phyloP scores from a whole-genome alignment of 1,284 basidiomycete species.

The Lentinula novae-zelandiae region DNA sequence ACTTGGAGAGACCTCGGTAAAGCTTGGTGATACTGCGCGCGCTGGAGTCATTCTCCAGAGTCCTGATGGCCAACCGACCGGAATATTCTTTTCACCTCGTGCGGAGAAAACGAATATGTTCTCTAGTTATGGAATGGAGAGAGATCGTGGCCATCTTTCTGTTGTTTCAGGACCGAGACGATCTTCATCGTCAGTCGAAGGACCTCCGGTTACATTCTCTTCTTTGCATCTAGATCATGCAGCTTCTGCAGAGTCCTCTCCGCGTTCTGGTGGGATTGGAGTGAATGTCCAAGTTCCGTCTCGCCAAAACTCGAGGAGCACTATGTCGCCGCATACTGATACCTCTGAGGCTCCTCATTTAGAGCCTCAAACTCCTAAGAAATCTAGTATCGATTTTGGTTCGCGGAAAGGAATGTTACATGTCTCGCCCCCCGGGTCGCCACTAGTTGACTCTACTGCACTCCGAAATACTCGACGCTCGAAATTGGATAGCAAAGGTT shows the following conservation, averaged over 20 bases:
- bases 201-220: conserved; percentile 28
- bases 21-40: conserved; percentile 73
- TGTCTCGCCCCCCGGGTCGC: conserved; percentile 5
- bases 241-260: conserved; percentile 11
- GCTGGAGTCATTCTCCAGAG: conserved; percentile 90
- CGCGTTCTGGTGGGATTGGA: neutral
- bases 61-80: conserved; percentile 89
- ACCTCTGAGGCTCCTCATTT: neutral
- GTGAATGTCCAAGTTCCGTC: neutral
- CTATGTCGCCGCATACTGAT: neutral
- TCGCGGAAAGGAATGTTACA: neutral
- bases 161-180: conserved; percentile 24
- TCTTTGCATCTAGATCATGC: conserved; percentile 24
- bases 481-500: conserved; percentile 4
- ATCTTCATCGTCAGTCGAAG: conserved; percentile 23
- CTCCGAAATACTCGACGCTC: neutral
- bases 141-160: conserved; percentile 37
- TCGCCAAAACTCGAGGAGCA: neutral
- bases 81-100: conserved; percentile 90
- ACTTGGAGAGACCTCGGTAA: conserved; percentile 59
- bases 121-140: conserved; percentile 35
- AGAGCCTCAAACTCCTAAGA: neutral
- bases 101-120: conserved; percentile 20
- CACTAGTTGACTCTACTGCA: neutral
- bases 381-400: neutral